phyloP scores from a whole-genome alignment of 768 basidiomycete species.

The Mycena filopes region DNA sequence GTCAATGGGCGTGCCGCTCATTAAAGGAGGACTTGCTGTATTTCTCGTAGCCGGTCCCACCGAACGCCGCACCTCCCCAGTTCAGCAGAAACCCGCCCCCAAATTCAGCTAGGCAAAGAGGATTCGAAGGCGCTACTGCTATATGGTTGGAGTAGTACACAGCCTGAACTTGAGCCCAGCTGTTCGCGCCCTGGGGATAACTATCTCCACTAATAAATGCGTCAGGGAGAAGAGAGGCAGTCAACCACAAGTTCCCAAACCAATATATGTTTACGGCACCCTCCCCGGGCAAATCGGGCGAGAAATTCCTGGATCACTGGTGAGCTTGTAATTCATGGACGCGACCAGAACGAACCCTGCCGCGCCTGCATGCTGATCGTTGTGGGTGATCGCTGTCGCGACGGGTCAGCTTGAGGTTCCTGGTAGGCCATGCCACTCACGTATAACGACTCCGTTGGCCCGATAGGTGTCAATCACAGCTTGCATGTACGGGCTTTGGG shows the following conservation, averaged over 20 bases:
- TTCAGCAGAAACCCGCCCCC: slow-evolving; percentile 59
- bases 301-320: slow-evolving; percentile 49
- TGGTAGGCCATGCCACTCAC: slow-evolving; percentile 40
- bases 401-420: not conserved
- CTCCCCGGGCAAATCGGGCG: slow-evolving; percentile 56
- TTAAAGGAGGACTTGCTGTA: slow-evolving; percentile 46
- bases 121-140: slow-evolving; percentile 55
- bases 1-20: not conserved
- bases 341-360: slow-evolving; percentile 40
- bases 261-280: slow-evolving; percentile 62
- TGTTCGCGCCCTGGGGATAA: slow-evolving; percentile 59
- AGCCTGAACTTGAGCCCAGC: slow-evolving; percentile 61
- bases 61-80: slow-evolving; percentile 54
- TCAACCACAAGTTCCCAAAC: slow-evolving; percentile 32
- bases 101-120: slow-evolving; percentile 65
- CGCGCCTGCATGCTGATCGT: slow-evolving; percentile 60
- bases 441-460: slow-evolving; percentile 58
- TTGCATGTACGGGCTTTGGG: slow-evolving; percentile 61
- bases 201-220: slow-evolving; percentile 55
- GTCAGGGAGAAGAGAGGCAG: not conserved
- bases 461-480: slow-evolving; percentile 56
- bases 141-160: slow-evolving; percentile 58
- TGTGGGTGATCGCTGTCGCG: slow-evolving; percentile 55
- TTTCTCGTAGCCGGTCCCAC: slow-evolving; percentile 64
- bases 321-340: not conserved